phyloP scores from a whole-genome alignment of 73 alveolate genomes.

The Blepharisma stoltei region DNA sequence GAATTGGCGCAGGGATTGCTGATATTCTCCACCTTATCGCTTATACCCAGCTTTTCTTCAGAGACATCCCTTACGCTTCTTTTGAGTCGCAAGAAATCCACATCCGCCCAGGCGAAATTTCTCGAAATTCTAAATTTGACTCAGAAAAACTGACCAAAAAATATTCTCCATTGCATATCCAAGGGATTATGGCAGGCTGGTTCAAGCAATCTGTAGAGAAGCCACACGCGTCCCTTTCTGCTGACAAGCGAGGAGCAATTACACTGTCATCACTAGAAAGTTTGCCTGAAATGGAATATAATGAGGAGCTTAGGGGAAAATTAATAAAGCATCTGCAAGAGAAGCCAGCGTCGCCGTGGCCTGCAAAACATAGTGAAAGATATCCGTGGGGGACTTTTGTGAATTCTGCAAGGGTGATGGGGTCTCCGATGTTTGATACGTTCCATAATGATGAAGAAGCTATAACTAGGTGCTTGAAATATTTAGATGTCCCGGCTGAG shows the following conservation, averaged over 20 bases:
- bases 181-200: constrained; percentile 66
- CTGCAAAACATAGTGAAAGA: not conserved
- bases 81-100: constrained; percentile 39
- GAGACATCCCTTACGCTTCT: constrained; percentile 38
- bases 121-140: not conserved
- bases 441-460: not conserved
- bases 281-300: constrained; percentile 30
- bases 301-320: not conserved
- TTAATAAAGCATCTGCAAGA: not conserved
- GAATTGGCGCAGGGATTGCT: constrained; percentile 39
- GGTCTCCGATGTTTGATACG: constrained; percentile 30
- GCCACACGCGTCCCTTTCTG: constrained; percentile 63
- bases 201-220: constrained; percentile 65
- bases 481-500: too few species aligned
- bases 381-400: not conserved
- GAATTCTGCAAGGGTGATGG: not conserved
- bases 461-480: too few species aligned
- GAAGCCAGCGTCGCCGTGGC: constrained; percentile 19
- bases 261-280: constrained; percentile 82
- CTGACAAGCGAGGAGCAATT: constrained; percentile 86
- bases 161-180: constrained; percentile 46
- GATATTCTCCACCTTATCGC: constrained; percentile 52
- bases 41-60: constrained; percentile 49
- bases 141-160: constrained; percentile 57
- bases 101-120: constrained; percentile 61